A percentile compares a stretch with the other conserved stretches of the same genome.
Evolutionary conservation across 768 basidiomycete genomes (phyloP).

Genomic region (Lactifluus subvellereus): DNA sequence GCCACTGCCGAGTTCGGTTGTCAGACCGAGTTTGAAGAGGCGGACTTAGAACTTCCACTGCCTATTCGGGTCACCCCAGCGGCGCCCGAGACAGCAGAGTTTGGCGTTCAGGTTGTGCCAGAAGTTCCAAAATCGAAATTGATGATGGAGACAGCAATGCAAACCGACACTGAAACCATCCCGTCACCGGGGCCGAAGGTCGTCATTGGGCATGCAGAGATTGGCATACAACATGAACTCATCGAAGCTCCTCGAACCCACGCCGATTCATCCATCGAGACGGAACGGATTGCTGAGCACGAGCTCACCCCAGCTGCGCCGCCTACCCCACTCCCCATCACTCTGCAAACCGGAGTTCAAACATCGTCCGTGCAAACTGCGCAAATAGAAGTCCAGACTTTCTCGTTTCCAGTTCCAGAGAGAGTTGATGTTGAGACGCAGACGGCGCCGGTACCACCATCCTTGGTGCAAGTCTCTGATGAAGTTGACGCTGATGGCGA

Average conservation of each 20-base stretch:
- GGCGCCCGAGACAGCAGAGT: constrained; percentile 28
- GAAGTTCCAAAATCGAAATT: constrained; percentile 8
- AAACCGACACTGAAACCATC: constrained; percentile 30
- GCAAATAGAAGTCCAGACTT: constrained; percentile 35
- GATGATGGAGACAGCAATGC: constrained; percentile 29
- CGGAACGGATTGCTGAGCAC: constrained; percentile 27
- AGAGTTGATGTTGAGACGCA: constrained; percentile 25
- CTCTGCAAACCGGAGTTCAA: constrained; percentile 34
- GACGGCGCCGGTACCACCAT: constrained; percentile 7
- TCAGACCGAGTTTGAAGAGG: constrained; percentile 54
- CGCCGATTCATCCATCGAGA: constrained; percentile 19
- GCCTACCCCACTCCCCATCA: constrained; percentile 8
- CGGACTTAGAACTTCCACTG: constrained; percentile 26
- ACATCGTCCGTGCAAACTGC: constrained; percentile 30
- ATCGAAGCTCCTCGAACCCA: constrained; percentile 29
- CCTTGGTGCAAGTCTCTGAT: constrained; percentile 20
- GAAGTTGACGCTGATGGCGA: constrained; percentile 3
- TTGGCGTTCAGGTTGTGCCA: constrained; percentile 33
- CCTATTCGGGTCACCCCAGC: constrained; percentile 30
- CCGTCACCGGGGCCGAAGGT: constrained; percentile 6
- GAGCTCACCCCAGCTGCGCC: constrained; percentile 14
- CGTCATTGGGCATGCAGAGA: constrained; percentile 36
- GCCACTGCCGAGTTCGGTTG: constrained; percentile 58
- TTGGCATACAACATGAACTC: constrained; percentile 45
- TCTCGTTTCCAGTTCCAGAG: constrained; percentile 18